Percentiles rank a stretch among this genome's conserved stretches.
phyloP scores from a whole-genome alignment of 176 grass and related monocot genomes.

The Triticum turgidum region DNA sequence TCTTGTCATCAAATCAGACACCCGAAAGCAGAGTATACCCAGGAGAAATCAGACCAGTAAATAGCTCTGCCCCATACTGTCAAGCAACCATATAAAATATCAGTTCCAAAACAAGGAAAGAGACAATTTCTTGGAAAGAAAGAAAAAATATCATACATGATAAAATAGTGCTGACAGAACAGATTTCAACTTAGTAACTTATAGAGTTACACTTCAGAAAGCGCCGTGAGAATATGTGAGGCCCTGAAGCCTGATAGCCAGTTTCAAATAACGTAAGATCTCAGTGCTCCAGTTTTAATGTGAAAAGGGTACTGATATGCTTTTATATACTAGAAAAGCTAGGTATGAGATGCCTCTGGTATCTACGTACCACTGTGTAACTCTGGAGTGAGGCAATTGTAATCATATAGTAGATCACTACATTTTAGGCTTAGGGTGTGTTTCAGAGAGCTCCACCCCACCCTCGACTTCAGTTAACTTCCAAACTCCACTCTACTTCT shows the following conservation, averaged over 20 bases:
- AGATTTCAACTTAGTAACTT: slow-evolving; percentile 19
- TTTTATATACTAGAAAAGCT: too few species aligned
- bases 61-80: slow-evolving; percentile 73
- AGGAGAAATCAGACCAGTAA: slow-evolving; percentile 67
- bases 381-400: too few species aligned
- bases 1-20: slow-evolving; percentile 40
- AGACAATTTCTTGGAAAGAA: not conserved
- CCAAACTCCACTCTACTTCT: too few species aligned
- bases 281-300: too few species aligned
- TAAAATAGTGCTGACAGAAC: not conserved
- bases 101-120: not conserved
- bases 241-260: slow-evolving; percentile 51
- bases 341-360: too few species aligned
- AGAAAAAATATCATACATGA: not conserved
- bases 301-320: too few species aligned
- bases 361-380: too few species aligned
- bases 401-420: too few species aligned
- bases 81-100: slow-evolving; percentile 1
- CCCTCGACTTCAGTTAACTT: too few species aligned
- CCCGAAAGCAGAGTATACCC: not conserved
- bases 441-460: too few species aligned
- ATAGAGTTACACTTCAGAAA: slow-evolving; percentile 51
- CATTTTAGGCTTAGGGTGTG: too few species aligned
- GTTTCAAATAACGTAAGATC: too few species aligned
- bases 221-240: slow-evolving; percentile 71